These are phyloP conservation scores for Candida palmyrensis DNA, from an alignment of 805 yeast genomes.

Conservation along the genomic window DNA sequence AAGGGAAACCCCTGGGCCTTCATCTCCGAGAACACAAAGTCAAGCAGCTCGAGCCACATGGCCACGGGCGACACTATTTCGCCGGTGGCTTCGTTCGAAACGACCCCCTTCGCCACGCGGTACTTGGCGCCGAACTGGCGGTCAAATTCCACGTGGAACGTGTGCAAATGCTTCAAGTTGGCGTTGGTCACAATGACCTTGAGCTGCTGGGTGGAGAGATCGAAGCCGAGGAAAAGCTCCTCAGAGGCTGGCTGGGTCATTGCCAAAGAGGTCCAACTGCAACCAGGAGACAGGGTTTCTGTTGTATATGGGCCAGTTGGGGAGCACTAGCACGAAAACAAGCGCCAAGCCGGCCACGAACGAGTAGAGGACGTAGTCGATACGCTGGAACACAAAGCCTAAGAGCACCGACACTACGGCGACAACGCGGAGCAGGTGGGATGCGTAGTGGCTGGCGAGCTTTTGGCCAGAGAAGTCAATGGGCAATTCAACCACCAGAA, in stretches of 20 bases:
- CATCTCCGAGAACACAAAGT: conserved; percentile 53
- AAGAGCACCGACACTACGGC: conserved; percentile 29
- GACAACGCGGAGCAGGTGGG: conserved; percentile 7
- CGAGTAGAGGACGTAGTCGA: conserved; percentile 31
- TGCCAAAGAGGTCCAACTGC: conserved; percentile 19
- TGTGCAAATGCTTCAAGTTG: conserved; percentile 45
- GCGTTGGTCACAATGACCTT: conserved; percentile 65
- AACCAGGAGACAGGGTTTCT: conserved; percentile 48
- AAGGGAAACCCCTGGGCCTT: conserved; percentile 51
- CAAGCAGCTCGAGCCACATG: conserved; percentile 89
- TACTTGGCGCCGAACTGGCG: conserved; percentile 51
- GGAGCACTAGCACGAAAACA: conserved; percentile 35
- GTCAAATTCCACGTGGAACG: conserved; percentile 72
- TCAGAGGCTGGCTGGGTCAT: conserved; percentile 10
- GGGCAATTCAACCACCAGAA: conserved; percentile 24
- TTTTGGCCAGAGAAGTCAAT: conserved; percentile 55
- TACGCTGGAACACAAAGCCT: conserved; percentile 46
- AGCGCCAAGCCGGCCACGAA: conserved; percentile 33
- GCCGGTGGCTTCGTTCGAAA: conserved; percentile 41
- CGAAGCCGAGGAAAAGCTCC: conserved; percentile 62
- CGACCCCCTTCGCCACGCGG: conserved; percentile 69
- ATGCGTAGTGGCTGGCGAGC: conserved; percentile 28
- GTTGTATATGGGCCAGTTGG: conserved; percentile 57
- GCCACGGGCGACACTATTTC: conserved; percentile 74
- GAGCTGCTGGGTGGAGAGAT: conserved; percentile 85